Base-by-base conservation (phyloP, 495 filamentous ascomycete species). In the Penicillium cinerascens region DNA sequence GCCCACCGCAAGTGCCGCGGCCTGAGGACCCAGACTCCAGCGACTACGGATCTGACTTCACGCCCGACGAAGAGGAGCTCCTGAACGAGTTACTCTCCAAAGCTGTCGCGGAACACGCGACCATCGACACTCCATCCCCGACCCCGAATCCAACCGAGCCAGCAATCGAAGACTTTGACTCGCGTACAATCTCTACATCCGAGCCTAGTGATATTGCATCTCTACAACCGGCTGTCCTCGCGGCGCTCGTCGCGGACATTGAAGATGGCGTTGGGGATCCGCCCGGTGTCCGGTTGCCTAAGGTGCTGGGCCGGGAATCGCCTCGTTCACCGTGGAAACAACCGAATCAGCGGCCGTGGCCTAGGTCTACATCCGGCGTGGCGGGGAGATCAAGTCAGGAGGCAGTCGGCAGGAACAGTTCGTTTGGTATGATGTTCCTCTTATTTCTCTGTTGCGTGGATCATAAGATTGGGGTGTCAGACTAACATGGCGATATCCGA, bases 1-100 rank as follows among this genome's bases (percentile, higher is more conserved):
- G 64, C 65, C 52, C 54, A 60, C 55, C 54, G 36, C 52, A 60
- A 52, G 27, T 36, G 27, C 38, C 44, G 17, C 43, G 21, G 42
- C 54, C 43, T 52, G 56, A 56, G 1, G 44, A 47, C 37, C 37
- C 51, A 35, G 62, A 63, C 26, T 56, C 57, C 11, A 65, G 54
- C 59, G 84, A 88, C 50, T 92, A 89, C 75, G 86, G 85, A 21
- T 89, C 86, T 25, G 85, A 89, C 49, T 84, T 89, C 54, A 82
- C 82, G 0, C 66, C 73, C 10, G 86, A 85, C 44, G 86, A 90
- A 61, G 74, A 81, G 53, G 67, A 67, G 33, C 53, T 81, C n/a
- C 41, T 82, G 56, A 68, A 71, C 58, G 67, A 74, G 10, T 54
- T 81, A 16, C 68, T 83, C 49, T 61, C 65, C 44, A 36, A 68